Base-by-base conservation (phyloP, 108 stramenopile species). In the Licmophora abbreviata region DNA sequence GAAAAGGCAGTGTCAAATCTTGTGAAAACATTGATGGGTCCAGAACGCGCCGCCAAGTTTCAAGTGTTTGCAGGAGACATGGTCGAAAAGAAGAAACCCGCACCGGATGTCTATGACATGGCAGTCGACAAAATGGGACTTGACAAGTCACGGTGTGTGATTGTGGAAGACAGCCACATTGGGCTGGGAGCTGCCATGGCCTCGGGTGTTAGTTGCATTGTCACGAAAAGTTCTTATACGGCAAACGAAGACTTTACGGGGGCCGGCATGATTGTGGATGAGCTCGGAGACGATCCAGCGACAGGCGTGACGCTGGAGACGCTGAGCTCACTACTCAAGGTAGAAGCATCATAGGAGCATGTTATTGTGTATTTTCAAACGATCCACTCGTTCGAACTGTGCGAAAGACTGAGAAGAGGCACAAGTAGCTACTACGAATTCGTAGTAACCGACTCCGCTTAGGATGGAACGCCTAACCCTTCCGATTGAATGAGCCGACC, bases 21-120 rank as follows among this genome's bases (percentile, higher is more conserved):
- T 5, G 90, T 93, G 14, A 34, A 44, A 0, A 87, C 85, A 27
- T 68, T 96, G 3, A 88, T 96, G 83, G 95, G 95, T 25, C 44
- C 54, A 26, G 81, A 90, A 15, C 74, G 93, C 1, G 69, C 68
- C 0, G 29, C 66, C 1, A 65, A 74, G 31, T 81, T 96, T 48
- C 61, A 65, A 43, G 90, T 96, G 29, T 96, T 90, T 69, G 95
- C 95, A 0, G 95, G 95, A 5, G 95, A 96, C 51, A 85, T 94
- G 72, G 95, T 95, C 17, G 42, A 69, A 44, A 67, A 61, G 36
- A 96, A 96, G 58, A 96, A 96, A 54, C 95, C 95, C 4, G 68
- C 85, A 1, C 95, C 95, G 3, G 95, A 96, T 63, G 82, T 96
- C 1, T 96, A 96, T 61, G 58, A 79, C 33, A 72, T 96, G 68